These are phyloP conservation scores for Theileria luwenshuni DNA, from an alignment of 169 alveolate genomes.

Conservation along the genomic window DNA sequence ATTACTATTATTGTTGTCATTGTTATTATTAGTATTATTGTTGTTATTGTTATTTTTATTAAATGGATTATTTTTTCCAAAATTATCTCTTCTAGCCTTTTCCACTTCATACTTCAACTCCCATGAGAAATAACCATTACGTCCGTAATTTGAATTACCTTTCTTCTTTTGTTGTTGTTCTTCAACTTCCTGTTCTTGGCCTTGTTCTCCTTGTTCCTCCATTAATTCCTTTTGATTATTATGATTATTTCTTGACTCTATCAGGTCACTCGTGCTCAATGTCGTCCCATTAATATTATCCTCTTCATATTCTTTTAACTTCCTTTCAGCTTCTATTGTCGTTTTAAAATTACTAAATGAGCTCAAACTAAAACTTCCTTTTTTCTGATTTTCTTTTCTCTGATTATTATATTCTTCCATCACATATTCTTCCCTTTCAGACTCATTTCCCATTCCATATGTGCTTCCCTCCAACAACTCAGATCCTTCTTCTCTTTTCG, in stretches of 20 bases:
- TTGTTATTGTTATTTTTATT: not conserved
- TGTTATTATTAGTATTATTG: not conserved
- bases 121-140: no score
- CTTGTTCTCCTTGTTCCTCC: not conserved
- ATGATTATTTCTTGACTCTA: not conserved
- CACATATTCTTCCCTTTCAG: not conserved
- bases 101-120: no score
- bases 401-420: not conserved
- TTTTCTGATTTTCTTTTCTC: not conserved
- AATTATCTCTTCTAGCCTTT: no score
- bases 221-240: not conserved
- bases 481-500: not conserved
- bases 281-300: conserved; percentile 7
- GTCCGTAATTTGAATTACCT: no score
- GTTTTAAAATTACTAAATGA: not conserved
- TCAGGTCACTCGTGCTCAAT: conserved; percentile 3
- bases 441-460: not conserved
- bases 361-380: not conserved
- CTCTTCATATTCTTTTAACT: not conserved
- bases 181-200: not conserved
- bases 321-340: no score
- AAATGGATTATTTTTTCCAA: no score
- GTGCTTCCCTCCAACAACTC: not conserved
- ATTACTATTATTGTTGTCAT: not conserved
- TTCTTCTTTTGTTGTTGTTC: not conserved